These are phyloP conservation scores for Xylariales sp. DNA, from an alignment of 2,329 filamentous ascomycete species.

Conservation along the genomic window DNA sequence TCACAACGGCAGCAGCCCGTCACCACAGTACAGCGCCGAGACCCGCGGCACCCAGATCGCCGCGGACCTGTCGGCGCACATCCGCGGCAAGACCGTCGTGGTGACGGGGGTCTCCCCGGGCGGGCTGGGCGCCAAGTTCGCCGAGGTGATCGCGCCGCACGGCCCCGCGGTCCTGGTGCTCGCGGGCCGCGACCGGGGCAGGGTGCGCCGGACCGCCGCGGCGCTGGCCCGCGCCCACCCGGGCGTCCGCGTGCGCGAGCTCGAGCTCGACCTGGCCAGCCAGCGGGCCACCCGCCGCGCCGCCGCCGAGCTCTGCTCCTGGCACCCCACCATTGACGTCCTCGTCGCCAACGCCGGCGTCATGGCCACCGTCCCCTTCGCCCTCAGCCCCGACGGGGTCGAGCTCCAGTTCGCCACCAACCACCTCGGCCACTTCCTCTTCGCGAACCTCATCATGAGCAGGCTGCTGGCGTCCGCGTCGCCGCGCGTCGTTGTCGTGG, in stretches of 20 bases:
- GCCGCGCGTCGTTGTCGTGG: constrained; percentile 37
- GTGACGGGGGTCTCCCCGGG: constrained; percentile 37
- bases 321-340: constrained; percentile 19
- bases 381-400: constrained; percentile 27
- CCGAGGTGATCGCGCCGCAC: constrained; percentile 31
- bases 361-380: constrained; percentile 29
- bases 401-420: constrained; percentile 34
- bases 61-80: no score
- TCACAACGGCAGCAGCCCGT: no score
- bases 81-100: constrained; percentile 28
- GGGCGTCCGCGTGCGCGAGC: constrained; percentile 23
- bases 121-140: constrained; percentile 33
- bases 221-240: constrained; percentile 27
- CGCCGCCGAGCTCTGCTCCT: constrained; percentile 28
- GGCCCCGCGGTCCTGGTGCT: constrained; percentile 38
- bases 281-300: constrained; percentile 21
- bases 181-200: constrained; percentile 36
- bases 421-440: constrained; percentile 33
- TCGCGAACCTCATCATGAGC: constrained; percentile 31
- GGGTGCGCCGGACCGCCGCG: constrained; percentile 32
- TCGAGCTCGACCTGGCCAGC: constrained; percentile 17
- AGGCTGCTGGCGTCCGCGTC: constrained; percentile 20
- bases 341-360: constrained; percentile 20
- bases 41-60: no score
- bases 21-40: no score